Base-by-base conservation (phyloP, 148 eudicot species). In the Dianthus caryophyllus region DNA sequence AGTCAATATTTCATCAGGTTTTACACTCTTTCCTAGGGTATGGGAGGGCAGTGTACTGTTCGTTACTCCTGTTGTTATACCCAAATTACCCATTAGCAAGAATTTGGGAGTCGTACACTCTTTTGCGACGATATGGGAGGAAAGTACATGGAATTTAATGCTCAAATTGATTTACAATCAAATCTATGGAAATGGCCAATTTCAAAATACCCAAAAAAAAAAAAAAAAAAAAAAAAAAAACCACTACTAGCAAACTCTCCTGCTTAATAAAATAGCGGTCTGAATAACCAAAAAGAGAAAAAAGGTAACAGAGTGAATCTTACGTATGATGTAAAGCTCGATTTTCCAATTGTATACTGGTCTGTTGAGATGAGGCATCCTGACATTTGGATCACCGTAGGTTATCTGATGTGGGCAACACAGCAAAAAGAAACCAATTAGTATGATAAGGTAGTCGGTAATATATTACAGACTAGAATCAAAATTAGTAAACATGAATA, bases 311-410 rank as follows among this genome's bases (percentile, higher is more conserved):
- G 6, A 39, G 33, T 47, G 20, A 7, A 61, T 77, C 96, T 89
- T 76, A 89, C 98, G 87, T 75, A 93, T 84, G 38, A 85, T 76
- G 74, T 84, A 85, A 63, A 93, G 66, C 67, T 82, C 84, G 29
- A 82, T 84, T 63, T 78, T 81, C 98, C 98, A 93, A 67, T 75
- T 82, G 85, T 78, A 85, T 30, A 84, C 88, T 2, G 88, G 72
- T 68, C 77, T 73, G 58, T 66, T 76, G 70, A 89, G 69, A 79
- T 84, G 82, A 64, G 96, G 86, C 75, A 84, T 84, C 76, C 98
- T 88, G 60, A 76, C 88, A 15, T 53, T 75, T 68, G 98, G 98
- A 80, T 93, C 96, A 69, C 98, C 98, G 71, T 93, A 89, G 2
- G 98, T 93, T 71, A 93, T 84, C 98, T 93, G 90, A 55, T 59